phyloP scores from a whole-genome alignment of 345 rosid species.

The Acer saccharum region DNA sequence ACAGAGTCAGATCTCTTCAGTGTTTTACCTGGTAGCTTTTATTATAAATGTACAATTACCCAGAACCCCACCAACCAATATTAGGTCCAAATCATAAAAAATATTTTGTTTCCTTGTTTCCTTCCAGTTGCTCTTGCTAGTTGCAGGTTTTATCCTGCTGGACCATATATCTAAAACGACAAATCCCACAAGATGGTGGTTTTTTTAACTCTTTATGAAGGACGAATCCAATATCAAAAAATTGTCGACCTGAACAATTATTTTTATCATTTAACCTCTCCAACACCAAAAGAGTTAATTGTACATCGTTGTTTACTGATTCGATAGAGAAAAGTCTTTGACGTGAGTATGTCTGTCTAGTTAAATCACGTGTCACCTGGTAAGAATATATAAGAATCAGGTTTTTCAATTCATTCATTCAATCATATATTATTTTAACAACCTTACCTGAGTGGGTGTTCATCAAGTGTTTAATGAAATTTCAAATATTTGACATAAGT shows the following conservation, averaged over 20 bases:
- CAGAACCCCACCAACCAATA: conserved; percentile 4
- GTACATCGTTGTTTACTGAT: not conserved
- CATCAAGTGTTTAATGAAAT: no score
- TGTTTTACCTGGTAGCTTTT: not conserved
- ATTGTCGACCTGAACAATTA: no score
- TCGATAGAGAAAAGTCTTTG: not conserved
- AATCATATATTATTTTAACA: no score
- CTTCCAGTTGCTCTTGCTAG: not conserved
- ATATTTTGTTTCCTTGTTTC: conserved; percentile 2
- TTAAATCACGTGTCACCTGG: no score
- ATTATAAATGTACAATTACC: not conserved
- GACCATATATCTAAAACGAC: conserved; percentile 9
- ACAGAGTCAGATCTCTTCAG: no score
- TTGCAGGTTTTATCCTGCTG: not conserved
- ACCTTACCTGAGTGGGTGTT: no score
- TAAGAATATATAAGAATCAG: no score
- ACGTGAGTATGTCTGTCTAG: not conserved
- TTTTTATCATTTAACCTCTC: not conserved
- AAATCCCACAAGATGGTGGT: conserved; percentile 8
- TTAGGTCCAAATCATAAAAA: conserved; percentile 12
- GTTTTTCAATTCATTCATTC: no score
- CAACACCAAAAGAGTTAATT: not conserved
- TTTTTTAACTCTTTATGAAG: not conserved
- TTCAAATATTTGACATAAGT: no score
- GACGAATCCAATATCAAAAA: not conserved